A percentile compares a stretch with the other conserved stretches of the same genome.
These are phyloP conservation scores for Tetrahymena thermophila DNA, from an alignment of 73 alveolate genomes.

Conservation along the genomic window DNA sequence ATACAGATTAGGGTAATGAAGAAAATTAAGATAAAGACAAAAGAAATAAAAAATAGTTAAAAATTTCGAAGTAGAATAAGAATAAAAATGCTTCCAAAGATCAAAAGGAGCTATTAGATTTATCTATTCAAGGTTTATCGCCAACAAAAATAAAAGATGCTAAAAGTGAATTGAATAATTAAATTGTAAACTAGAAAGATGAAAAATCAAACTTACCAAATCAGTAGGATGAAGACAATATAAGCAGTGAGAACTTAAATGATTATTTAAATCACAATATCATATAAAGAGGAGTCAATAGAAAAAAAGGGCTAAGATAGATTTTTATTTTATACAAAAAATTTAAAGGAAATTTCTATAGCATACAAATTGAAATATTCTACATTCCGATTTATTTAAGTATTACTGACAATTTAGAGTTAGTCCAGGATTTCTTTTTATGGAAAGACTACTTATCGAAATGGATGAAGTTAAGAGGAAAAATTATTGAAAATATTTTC, in stretches of 20 bases:
- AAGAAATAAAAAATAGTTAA: not conserved
- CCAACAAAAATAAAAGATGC: not conserved
- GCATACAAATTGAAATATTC: not conserved
- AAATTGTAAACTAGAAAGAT: not conserved
- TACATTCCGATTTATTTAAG: not conserved
- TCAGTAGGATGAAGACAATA: not conserved
- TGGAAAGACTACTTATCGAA: not conserved
- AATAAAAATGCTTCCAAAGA: not conserved
- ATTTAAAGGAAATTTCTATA: not conserved
- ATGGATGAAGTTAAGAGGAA: not conserved
- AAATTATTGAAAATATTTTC: not conserved
- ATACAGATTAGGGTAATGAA: not conserved
- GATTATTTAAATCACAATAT: not conserved
- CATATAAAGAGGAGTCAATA: not conserved
- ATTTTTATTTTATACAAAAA: not conserved
- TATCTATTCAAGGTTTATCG: not conserved
- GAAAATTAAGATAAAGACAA: not conserved
- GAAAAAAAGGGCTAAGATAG: not conserved
- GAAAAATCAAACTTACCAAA: not conserved
- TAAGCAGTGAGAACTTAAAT: not conserved
- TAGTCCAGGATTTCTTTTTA: not conserved
- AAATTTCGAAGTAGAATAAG: not conserved
- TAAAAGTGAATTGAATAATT: not conserved
- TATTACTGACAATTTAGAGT: not conserved
- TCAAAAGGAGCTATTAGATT: not conserved